Percentiles rank a stretch among this genome's conserved stretches.
Evolutionary conservation across 1,139 yeast species (phyloP).

Genomic region (Spathaspora jeffriesii): DNA sequence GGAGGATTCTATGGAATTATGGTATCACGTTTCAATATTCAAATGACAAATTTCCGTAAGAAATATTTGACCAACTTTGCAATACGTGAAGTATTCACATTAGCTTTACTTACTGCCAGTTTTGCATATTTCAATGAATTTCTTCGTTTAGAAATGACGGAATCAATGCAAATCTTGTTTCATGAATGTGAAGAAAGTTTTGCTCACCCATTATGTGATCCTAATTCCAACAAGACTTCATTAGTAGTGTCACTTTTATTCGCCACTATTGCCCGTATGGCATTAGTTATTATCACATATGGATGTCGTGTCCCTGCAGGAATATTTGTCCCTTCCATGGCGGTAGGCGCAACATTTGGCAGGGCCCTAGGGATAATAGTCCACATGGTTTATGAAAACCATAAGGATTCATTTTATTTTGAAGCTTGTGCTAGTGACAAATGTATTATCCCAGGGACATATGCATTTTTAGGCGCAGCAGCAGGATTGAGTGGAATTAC

Average conservation of each 20-base stretch:
- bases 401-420: slow-evolving; percentile 47
- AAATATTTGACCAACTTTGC: slow-evolving; percentile 59
- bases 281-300: slow-evolving; percentile 78
- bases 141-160: slow-evolving; percentile 89
- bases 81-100: slow-evolving; percentile 66
- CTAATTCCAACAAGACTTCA: slow-evolving; percentile 32
- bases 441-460: slow-evolving; percentile 90
- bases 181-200: slow-evolving; percentile 70
- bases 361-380: slow-evolving; percentile 76
- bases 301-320: slow-evolving; percentile 96
- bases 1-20: slow-evolving; percentile 91
- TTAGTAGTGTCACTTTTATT: slow-evolving; percentile 53
- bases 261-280: slow-evolving; percentile 75
- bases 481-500: slow-evolving; percentile 95
- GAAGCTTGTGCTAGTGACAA: slow-evolving; percentile 40
- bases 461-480: slow-evolving; percentile 97
- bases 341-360: slow-evolving; percentile 95
- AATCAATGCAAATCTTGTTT: slow-evolving; percentile 86
- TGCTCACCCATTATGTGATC: slow-evolving; percentile 48
- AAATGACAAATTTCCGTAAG: slow-evolving; percentile 79
- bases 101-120: slow-evolving; percentile 72
- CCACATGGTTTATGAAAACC: slow-evolving; percentile 50
- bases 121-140: slow-evolving; percentile 85
- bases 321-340: slow-evolving; percentile 95
- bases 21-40: slow-evolving; percentile 76